These are phyloP conservation scores for Calonectria pseudoreteaudii DNA, from an alignment of 2,329 filamentous ascomycete species.

Conservation along the genomic window DNA sequence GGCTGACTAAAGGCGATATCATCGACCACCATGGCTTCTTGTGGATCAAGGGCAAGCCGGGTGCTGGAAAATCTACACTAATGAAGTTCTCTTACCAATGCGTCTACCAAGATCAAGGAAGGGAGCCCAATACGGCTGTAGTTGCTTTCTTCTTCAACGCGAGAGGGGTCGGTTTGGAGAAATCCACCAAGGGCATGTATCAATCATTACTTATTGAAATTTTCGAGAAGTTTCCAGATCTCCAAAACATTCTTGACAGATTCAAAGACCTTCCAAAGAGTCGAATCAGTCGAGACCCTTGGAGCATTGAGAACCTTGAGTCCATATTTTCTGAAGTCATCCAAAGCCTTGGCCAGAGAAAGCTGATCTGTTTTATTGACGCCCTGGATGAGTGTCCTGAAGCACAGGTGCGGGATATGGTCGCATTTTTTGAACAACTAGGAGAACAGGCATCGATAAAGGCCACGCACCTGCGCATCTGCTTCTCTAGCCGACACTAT, in stretches of 20 bases:
- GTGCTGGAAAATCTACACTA: slow-evolving; percentile 1
- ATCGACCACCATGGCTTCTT: background rate
- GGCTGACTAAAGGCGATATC: no score
- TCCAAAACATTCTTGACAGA: no score
- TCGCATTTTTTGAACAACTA: slow-evolving; percentile 54
- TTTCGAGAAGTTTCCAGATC: background rate
- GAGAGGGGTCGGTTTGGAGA: background rate
- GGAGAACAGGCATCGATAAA: slow-evolving; percentile 40
- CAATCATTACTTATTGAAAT: background rate
- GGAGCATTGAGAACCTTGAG: background rate
- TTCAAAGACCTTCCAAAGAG: no score
- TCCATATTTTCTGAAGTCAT: accelerated
- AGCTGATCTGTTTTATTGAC: slow-evolving; percentile 48
- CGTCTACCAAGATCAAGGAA: background rate
- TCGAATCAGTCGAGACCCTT: background rate
- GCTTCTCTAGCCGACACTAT: slow-evolving; percentile 62
- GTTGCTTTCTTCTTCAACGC: slow-evolving; percentile 8
- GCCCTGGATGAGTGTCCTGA: slow-evolving; percentile 63
- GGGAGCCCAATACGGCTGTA: background rate
- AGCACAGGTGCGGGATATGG: slow-evolving; percentile 53
- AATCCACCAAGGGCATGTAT: background rate
- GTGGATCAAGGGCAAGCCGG: slow-evolving; percentile 5
- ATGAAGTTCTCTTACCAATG: background rate
- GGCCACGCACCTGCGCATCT: slow-evolving; percentile 44
- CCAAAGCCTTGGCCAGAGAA: no score